Evolutionary conservation across 2,329 filamentous ascomycete species (phyloP).

Genomic region (Orbilia blumenaviensis): DNA sequence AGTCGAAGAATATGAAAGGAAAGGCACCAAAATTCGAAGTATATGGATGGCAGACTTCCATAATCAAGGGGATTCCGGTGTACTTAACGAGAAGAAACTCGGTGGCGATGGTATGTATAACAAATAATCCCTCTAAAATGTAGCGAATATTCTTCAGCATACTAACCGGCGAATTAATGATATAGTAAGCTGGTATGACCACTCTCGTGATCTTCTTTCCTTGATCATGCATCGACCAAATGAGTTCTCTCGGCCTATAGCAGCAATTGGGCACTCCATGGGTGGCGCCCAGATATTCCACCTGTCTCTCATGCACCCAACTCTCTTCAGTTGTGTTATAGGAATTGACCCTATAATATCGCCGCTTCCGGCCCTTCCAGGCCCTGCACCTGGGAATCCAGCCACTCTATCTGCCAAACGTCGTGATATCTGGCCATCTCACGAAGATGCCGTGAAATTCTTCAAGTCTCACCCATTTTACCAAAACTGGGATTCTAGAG

Average conservation of each 20-base stretch:
- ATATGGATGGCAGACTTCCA: conserved; percentile 94
- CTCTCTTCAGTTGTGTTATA: conserved; percentile 77
- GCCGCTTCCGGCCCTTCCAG: conserved; percentile 61
- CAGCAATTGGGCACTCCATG: conserved; percentile 90
- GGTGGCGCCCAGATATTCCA: conserved; percentile 69
- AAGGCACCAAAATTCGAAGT: conserved; percentile 75
- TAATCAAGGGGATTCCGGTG: conserved; percentile 80
- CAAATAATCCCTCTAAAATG: neutral
- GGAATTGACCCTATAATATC: conserved; percentile 84
- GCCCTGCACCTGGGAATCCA: conserved; percentile 60
- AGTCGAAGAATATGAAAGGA: conserved; percentile 67
- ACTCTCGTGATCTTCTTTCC: conserved; percentile 82
- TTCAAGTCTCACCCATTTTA: conserved; percentile 80
- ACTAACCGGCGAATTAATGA: conserved; percentile 64
- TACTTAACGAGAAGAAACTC: conserved; percentile 77
- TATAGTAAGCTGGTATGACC: conserved; percentile 83
- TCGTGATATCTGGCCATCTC: conserved; percentile 83
- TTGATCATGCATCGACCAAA: conserved; percentile 84
- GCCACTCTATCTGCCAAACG: conserved; percentile 74
- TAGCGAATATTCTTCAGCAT: no score
- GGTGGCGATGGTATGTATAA: conserved; percentile 80
- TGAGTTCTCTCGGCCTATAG: conserved; percentile 79
- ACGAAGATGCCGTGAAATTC: conserved; percentile 71
- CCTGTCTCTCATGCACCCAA: conserved; percentile 76
- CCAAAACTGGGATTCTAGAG: conserved; percentile 79